Base-by-base conservation (phyloP, 2,329 filamentous ascomycete species). In the Epichloe scottii region DNA sequence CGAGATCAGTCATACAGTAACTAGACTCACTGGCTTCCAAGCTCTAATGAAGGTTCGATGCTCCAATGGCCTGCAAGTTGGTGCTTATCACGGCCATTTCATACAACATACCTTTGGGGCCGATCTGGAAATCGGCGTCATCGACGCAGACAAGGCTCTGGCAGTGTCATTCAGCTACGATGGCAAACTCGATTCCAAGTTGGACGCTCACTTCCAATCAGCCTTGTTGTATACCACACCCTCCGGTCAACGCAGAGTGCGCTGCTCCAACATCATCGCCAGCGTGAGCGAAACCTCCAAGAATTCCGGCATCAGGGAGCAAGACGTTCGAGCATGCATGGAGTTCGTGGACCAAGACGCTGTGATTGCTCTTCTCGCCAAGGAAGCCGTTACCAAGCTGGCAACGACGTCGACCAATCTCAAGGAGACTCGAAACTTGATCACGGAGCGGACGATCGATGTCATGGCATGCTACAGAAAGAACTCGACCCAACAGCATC, bases 31-130 rank as follows among this genome's bases (percentile, higher is more conserved):
- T 45, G 93, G 93, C 21, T 97, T 88, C 71, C 91, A 96, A 68
- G 89, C 89, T 19, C 73, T 98, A 59, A 94, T 98, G 88, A 98
- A 98, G 74, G 91, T 98, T 52, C 85, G 93, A 55, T 98, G 93
- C 71, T 96, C 90, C 17, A 98, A 95, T 60, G 93, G 93, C 17
- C 75, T 98, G 49, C 93, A 98, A 65, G 85, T 98, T 15, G 82
- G 88, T 15, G 81, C 82, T n/a, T 98, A 98, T 63, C 89, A 95
- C 62, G 93, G 93, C 58, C 95, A 95, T 69, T 98, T 97, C 64
- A 79, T 94, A 48, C 93, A 98, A 63, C 89, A 96, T 69, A 93
- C 87, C 0, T 95, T 95, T 62, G 90, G 89, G 11, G 89, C 90
- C 3, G 93, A 98, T 67, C 78, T 98, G 43, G 90, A 98, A 65